Evolutionary conservation across 176 grass and related monocot genomes (phyloP), one percentile per base, ranked within the genome.

Genomic region (Themeda triandra): DNA sequence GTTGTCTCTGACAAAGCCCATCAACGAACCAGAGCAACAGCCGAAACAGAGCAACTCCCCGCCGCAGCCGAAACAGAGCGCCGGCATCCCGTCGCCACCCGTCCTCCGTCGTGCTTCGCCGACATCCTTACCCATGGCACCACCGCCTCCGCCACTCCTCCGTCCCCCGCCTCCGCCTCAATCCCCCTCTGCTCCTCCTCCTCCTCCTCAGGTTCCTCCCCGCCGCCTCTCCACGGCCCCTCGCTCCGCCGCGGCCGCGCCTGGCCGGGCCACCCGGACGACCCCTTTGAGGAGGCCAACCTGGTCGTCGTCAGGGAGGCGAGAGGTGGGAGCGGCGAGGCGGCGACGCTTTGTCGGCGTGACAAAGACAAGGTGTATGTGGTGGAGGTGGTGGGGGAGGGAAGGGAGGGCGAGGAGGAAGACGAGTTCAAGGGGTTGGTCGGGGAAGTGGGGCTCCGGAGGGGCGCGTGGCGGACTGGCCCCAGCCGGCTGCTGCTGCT

Each of bases 401-500:
- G 66, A n/a, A 75, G 51, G 37, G 79, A 89, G 17, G 76, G 85
- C 0, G 82, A 72, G 1, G n/a, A n/a, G n/a, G 80, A 49, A 18
- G 46, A 89, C 27, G 85, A 98, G 72, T 93, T 89, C 87, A 92
- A 82, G 66, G 89, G 87, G 42, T 84, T 98, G 79, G 49, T 98
- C 24, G 87, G 89, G 14, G 87, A 92, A 28, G 87, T 90, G 36
- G 91, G 90, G 36, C 85, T 95, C 30, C 49, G 67, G 70, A 82
- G 37, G 13, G 17, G 42, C 41, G 67, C 73, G 32, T 98, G 92
- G 95, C 82, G 83, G 85, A 90, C 88, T 19, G 91, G 81, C 3
- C 87, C 87, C 27, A 92, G 89, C 42, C 74, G 96, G 63, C 71
- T 98, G 56, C 80, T 98, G 25, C 80, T 98, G 72, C 84, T 98